These are phyloP conservation scores for Phytopythium sindhum DNA, from an alignment of 352 stramenopile species.

Conservation along the genomic window DNA sequence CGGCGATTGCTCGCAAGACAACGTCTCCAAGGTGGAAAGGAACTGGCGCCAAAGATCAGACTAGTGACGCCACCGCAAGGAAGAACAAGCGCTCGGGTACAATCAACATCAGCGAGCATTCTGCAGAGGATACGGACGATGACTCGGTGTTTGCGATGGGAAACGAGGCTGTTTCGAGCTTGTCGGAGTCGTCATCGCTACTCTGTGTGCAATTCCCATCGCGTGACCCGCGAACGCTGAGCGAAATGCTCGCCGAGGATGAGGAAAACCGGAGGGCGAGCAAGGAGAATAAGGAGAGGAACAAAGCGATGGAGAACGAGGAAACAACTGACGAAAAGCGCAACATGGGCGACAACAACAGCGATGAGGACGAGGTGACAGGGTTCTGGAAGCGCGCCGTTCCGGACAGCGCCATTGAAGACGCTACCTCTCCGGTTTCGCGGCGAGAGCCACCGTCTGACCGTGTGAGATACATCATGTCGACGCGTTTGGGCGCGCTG, in stretches of 20 bases:
- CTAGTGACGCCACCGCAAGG: no score
- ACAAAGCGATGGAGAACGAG: background rate
- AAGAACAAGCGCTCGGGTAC: background rate
- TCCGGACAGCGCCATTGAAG: constrained; percentile 26
- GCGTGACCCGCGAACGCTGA: constrained; percentile 19
- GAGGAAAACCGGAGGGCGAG: constrained; percentile 14
- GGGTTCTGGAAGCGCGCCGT: constrained; percentile 59
- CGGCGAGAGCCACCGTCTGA: constrained; percentile 33
- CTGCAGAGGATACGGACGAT: background rate
- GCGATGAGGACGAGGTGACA: constrained; percentile 33
- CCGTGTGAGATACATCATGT: constrained; percentile 74
- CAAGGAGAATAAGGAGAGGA: background rate
- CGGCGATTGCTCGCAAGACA: constrained; percentile 23
- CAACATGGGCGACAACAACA: background rate
- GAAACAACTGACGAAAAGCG: background rate
- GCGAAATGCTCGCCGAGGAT: constrained; percentile 25
- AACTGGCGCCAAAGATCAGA: constrained; percentile 5
- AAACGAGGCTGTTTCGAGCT: background rate
- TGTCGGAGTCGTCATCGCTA: background rate
- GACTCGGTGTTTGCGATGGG: background rate
- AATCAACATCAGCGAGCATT: background rate
- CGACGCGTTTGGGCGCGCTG: constrained; percentile 41
- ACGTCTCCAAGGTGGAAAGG: background rate
- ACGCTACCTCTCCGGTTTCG: constrained; percentile 24
- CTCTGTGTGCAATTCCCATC: constrained; percentile 26